phyloP scores from a whole-genome alignment of 805 yeast genomes.

The Torulaspora gathmanii region DNA sequence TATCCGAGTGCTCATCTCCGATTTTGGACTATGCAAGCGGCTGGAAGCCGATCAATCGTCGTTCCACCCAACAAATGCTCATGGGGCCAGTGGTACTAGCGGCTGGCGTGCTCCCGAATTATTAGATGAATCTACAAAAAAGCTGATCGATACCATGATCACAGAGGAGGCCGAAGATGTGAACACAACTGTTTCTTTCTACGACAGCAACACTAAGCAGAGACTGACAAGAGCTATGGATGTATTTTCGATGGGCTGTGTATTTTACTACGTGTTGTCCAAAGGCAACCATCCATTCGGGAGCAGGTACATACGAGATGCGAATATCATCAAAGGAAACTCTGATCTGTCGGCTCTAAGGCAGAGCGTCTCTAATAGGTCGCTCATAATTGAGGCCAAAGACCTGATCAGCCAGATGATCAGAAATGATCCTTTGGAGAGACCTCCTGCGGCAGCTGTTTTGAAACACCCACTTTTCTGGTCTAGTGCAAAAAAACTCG shows the following conservation, averaged over 20 bases:
- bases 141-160: constrained; percentile 11
- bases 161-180: constrained; percentile 36
- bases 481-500: constrained; percentile 67
- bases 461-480: constrained; percentile 88
- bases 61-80: constrained; percentile 68
- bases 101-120: constrained; percentile 99
- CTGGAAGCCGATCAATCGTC: constrained; percentile 90
- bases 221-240: constrained; percentile 86
- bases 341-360: constrained; percentile 44
- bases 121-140: constrained; percentile 33
- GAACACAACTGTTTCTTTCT: constrained; percentile 20
- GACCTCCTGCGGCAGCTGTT: constrained; percentile 69
- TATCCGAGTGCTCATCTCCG: constrained; percentile 77
- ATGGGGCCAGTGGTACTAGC: constrained; percentile 91
- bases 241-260: constrained; percentile 91
- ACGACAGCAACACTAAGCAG: constrained; percentile 44
- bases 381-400: constrained; percentile 52
- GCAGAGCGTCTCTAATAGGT: constrained; percentile 25
- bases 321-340: constrained; percentile 70
- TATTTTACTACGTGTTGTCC: constrained; percentile 78
- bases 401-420: constrained; percentile 76
- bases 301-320: constrained; percentile 81
- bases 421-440: constrained; percentile 51
- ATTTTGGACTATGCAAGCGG: constrained; percentile 92
- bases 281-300: constrained; percentile 94